These are phyloP conservation scores for Verticillium alfalfae DNA, from an alignment of 2,329 filamentous ascomycete genomes.

Conservation along the genomic window DNA sequence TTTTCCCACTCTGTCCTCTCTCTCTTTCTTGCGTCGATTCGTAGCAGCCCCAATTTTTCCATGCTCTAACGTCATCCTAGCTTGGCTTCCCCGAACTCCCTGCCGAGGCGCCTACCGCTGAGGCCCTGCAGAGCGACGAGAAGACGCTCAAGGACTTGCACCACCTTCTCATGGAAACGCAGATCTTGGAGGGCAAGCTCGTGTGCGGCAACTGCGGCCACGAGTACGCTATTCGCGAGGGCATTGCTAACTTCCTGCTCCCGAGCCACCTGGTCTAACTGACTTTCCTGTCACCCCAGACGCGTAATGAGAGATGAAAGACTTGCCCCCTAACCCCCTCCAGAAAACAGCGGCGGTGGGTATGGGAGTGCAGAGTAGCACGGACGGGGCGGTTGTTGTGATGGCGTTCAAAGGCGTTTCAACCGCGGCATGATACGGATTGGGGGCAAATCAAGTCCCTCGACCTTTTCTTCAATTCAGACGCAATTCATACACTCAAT, in stretches of 20 bases:
- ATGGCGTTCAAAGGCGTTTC: constrained; percentile 1
- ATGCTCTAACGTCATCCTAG: constrained; percentile 33
- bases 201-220: constrained; percentile 89
- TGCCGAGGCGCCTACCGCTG: constrained; percentile 54
- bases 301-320: not conserved
- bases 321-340: not conserved
- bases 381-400: not conserved
- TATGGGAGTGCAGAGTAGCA: not conserved
- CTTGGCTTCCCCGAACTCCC: constrained; percentile 74
- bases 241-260: constrained; percentile 92
- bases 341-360: not conserved
- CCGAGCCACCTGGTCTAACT: constrained; percentile 78
- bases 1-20: not conserved
- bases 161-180: constrained; percentile 78
- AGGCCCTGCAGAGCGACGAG: constrained; percentile 59
- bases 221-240: constrained; percentile 91
- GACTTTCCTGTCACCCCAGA: not conserved
- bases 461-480: not conserved
- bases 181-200: constrained; percentile 81
- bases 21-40: not conserved
- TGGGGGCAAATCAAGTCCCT: not conserved
- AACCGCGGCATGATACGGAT: not conserved
- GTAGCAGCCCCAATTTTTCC: not conserved
- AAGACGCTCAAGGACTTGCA: constrained; percentile 74
- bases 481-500: not conserved